phyloP scores from a whole-genome alignment of 73 alveolate species.

The Paramecium tetraurelia region DNA sequence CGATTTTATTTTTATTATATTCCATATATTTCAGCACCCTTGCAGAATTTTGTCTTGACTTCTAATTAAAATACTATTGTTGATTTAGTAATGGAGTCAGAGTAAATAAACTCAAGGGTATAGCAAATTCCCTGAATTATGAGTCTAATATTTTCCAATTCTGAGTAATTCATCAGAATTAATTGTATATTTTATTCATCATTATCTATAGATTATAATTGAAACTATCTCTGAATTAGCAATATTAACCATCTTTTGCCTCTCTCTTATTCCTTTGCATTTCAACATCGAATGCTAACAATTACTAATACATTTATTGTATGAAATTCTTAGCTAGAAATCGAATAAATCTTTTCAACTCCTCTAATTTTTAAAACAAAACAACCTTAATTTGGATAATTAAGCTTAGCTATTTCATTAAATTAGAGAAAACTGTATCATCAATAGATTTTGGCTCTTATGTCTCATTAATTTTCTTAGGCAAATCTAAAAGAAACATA shows the following conservation, averaged over 20 bases:
- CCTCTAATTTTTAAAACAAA: background rate
- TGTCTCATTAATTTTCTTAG: background rate
- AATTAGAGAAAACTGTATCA: background rate
- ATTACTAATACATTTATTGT: background rate
- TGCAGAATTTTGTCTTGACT: background rate
- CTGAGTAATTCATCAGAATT: background rate
- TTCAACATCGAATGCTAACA: background rate
- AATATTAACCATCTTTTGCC: background rate
- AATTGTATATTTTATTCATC: background rate
- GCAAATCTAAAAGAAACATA: background rate
- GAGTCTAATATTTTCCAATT: background rate
- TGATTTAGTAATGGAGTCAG: background rate
- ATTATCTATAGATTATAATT: no score
- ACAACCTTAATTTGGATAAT: background rate
- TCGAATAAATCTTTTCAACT: background rate
- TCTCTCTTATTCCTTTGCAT: background rate
- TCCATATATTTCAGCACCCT: background rate
- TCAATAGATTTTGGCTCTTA: background rate
- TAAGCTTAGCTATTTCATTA: background rate
- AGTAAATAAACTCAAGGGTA: background rate
- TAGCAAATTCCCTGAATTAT: background rate
- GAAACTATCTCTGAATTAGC: background rate
- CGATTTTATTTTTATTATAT: background rate
- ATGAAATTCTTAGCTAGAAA: background rate
- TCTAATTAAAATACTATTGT: background rate